Percentiles rank a stretch among this genome's conserved stretches.
phyloP scores from a whole-genome alignment of 495 filamentous ascomycete species.

The Rusavskia elegans region DNA sequence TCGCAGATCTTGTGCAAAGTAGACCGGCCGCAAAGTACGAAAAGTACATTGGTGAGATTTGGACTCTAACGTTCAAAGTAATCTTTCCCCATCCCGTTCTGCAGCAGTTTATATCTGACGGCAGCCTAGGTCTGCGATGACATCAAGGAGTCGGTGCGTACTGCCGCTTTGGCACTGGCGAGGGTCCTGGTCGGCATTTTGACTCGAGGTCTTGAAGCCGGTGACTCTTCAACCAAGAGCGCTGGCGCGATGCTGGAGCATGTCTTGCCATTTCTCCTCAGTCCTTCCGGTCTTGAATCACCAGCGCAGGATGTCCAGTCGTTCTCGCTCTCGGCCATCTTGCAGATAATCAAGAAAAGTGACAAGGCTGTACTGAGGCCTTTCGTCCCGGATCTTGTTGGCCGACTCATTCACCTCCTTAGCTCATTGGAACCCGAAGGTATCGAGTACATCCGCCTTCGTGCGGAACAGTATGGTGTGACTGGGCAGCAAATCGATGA shows the following conservation, averaged over 20 bases:
- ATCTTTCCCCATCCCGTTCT: not conserved
- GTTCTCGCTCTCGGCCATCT: slow-evolving; percentile 56
- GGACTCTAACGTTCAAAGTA: slow-evolving; percentile 57
- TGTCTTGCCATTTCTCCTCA: slow-evolving; percentile 79
- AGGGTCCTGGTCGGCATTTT: slow-evolving; percentile 67
- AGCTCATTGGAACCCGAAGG: slow-evolving; percentile 75
- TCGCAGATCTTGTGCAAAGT: slow-evolving; percentile 71
- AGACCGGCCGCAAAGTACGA: slow-evolving; percentile 63
- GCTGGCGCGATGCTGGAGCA: slow-evolving; percentile 64
- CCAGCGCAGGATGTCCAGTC: slow-evolving; percentile 67
- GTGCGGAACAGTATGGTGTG: slow-evolving; percentile 70
- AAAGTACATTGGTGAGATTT: slow-evolving; percentile 69
- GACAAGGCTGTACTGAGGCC: slow-evolving; percentile 51
- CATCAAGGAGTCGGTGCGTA: slow-evolving; percentile 79
- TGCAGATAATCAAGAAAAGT: slow-evolving; percentile 79
- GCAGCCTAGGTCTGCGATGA: slow-evolving; percentile 48
- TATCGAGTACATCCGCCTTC: slow-evolving; percentile 84
- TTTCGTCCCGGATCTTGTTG: slow-evolving; percentile 67
- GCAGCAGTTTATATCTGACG: not conserved
- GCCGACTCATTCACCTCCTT: slow-evolving; percentile 61
- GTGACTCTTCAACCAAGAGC: slow-evolving; percentile 47
- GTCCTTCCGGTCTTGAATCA: slow-evolving; percentile 77
- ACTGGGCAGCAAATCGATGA: slow-evolving; percentile 76
- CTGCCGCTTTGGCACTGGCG: slow-evolving; percentile 65
- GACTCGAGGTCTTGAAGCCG: slow-evolving; percentile 71